Percentiles rank a stretch among this genome's conserved stretches.
These are phyloP conservation scores for Colletotrichum cereale DNA, from an alignment of 2,329 filamentous ascomycete genomes.

Conservation along the genomic window DNA sequence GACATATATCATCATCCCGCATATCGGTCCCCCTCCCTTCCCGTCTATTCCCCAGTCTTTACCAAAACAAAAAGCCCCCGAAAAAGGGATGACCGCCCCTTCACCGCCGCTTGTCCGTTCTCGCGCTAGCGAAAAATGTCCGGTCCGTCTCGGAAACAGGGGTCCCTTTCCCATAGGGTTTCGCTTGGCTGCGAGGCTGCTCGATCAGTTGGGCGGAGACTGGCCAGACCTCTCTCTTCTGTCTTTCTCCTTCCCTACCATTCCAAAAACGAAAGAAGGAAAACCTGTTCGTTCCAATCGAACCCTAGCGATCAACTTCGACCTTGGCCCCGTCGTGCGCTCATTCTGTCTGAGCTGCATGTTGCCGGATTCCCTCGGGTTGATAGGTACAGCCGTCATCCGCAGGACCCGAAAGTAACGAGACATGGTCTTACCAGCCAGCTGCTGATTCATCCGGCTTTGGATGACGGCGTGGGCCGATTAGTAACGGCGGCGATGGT, in stretches of 20 bases:
- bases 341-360: conserved; percentile 25
- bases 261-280: neutral
- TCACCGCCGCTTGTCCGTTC: conserved; percentile 28
- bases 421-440: conserved; percentile 2
- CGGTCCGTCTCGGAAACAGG: conserved; percentile 31
- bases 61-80: neutral
- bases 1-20: conserved; percentile 36
- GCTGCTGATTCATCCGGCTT: neutral
- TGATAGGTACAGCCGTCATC: conserved; percentile 15
- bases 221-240: conserved; percentile 6
- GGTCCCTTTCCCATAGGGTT: conserved; percentile 19
- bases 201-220: neutral
- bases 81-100: conserved; percentile 10
- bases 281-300: conserved; percentile 19
- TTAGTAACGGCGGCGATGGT: conserved; percentile 52
- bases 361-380: conserved; percentile 4
- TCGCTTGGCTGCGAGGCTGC: conserved; percentile 8
- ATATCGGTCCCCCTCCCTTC: conserved; percentile 14
- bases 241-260: conserved; percentile 1
- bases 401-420: conserved; percentile 8
- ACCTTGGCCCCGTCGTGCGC: conserved; percentile 15
- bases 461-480: conserved; percentile 31
- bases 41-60: conserved; percentile 14
- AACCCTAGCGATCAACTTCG: conserved; percentile 25
- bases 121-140: conserved; percentile 26